Percentiles rank a stretch among this genome's conserved stretches.
Conservation (phyloP, 2,329 filamentous ascomycete genomes). For the Xylaria multiplex region DNA sequence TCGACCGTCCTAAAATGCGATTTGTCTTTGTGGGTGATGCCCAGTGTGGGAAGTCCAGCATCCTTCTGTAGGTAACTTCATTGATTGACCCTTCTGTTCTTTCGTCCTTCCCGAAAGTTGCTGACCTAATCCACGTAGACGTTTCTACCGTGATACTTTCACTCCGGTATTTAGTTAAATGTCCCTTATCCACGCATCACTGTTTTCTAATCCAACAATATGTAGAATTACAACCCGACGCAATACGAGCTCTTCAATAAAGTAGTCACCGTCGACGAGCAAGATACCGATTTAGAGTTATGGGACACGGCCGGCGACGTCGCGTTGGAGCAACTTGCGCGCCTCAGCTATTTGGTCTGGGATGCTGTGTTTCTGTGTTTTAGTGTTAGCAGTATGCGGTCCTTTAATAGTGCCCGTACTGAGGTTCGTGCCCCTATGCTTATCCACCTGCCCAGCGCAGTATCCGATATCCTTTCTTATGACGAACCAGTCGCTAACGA, state of each 20-base stretch:
- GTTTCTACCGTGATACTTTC: constrained; percentile 45
- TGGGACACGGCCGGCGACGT: constrained; percentile 48
- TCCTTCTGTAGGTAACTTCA: constrained; percentile 44
- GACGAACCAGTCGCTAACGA: constrained; percentile 20
- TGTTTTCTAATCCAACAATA: constrained; percentile 9
- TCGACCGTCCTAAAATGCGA: constrained; percentile 43
- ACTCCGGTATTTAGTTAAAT: constrained; percentile 31
- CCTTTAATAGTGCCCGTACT: constrained; percentile 43
- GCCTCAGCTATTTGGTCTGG: constrained; percentile 47
- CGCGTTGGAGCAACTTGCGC: constrained; percentile 43
- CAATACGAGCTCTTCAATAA: constrained; percentile 48
- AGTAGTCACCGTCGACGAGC: constrained; percentile 39
- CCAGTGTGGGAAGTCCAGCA: constrained; percentile 46
- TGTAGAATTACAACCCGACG: constrained; percentile 41
- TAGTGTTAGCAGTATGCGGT: constrained; percentile 46
- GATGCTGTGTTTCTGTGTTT: constrained; percentile 54
- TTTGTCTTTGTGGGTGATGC: constrained; percentile 48
- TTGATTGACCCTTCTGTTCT: neutral
- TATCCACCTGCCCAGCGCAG: neutral
- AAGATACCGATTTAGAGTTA: constrained; percentile 46
- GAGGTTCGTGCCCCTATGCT: constrained; percentile 42
- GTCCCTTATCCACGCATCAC: neutral
- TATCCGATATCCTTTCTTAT: neutral
- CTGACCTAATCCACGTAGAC: constrained; percentile 38
- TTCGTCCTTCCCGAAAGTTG: neutral